Evolutionary conservation across 1,284 basidiomycete genomes (phyloP), one percentile per base, ranked within the genome.

Genomic region (Ceratobasidium sp.): DNA sequence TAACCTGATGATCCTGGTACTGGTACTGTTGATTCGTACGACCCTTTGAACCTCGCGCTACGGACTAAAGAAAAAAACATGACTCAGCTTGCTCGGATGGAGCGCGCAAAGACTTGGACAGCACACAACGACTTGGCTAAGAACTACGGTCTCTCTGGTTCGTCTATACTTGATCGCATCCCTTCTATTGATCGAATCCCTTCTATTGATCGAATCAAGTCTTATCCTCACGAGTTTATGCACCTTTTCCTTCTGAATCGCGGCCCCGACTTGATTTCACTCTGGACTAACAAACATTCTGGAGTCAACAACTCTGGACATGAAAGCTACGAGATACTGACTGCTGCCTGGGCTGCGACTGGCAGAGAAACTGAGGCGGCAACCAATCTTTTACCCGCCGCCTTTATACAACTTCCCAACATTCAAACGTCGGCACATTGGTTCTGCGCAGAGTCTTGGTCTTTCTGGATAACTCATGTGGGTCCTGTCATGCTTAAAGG

Each of bases 361-460:
- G 83, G 84, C 3, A 20, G 51, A 40, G 85, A 83, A 67, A 85
- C 84, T 5, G 81, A 78, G 3, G 80, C 56, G 3, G 78, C 85
- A 0, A 79, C 78, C 7, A 55, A 77, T 18, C 68, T 68, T 85
- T 86, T 64, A 86, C 86, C 10, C 55, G 84, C 1, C 72, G 80
- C 4, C 86, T 85, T 81, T 81, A 79, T 20, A 2, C 56, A 67
- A 13, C 69, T 86, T 0, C 81, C 80, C 0, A 84, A 87, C 78
- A 81, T 86, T 33, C 75, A 79, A 2, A 69, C 77, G 69, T 2
- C 28, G 28, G 0, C 53, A 46, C 1, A 33, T 33, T 33, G 33
- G 33, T 84, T 83, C 68, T 86, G 83, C n/a, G 86, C 86, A 2
- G 86, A 87, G 77, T 79, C 82, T 0, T 86, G 82, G 81, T 80